These are phyloP conservation scores for Tolypocladium cylindrosporum DNA, from an alignment of 2,329 filamentous ascomycete genomes.

Conservation along the genomic window DNA sequence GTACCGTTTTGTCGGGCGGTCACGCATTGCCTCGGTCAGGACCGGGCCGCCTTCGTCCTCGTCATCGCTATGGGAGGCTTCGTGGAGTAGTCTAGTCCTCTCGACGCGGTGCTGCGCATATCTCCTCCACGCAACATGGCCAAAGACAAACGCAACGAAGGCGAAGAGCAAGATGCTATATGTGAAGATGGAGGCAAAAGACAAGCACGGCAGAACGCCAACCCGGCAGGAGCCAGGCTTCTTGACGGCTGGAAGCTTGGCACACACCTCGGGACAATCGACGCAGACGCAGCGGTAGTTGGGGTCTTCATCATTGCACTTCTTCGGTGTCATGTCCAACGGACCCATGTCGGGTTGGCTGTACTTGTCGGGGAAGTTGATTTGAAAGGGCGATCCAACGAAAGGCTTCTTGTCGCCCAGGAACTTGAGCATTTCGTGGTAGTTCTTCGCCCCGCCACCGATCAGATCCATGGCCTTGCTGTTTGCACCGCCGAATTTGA, in stretches of 20 bases:
- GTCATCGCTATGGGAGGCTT: conserved; percentile 75
- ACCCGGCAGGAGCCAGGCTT: conserved; percentile 66
- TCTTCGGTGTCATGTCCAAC: conserved; percentile 62
- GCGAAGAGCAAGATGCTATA: conserved; percentile 69
- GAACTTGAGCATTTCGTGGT: conserved; percentile 79
- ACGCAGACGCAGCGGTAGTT: conserved; percentile 86
- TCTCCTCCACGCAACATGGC: conserved; percentile 65
- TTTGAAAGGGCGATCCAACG: conserved; percentile 92
- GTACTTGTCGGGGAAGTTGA: conserved; percentile 70
- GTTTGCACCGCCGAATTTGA: conserved; percentile 94
- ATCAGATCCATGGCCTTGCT: conserved; percentile 93
- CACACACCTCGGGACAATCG: conserved; percentile 81
- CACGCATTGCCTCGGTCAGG: conserved; percentile 64
- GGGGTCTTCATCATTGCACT: conserved; percentile 83
- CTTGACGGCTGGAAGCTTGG: conserved; percentile 67
- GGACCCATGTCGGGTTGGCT: conserved; percentile 61
- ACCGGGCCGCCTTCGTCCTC: conserved; percentile 82
- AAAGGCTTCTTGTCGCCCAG: conserved; percentile 77
- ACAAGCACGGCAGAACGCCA: conserved; percentile 81
- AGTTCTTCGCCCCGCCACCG: conserved; percentile 87
- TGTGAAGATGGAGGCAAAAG: conserved; percentile 80
- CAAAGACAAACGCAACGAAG: conserved; percentile 55
- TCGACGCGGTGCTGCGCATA: conserved; percentile 69
- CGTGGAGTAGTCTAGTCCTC: conserved; percentile 76
- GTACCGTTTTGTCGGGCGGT: conserved; percentile 71